Evolutionary conservation across 2,329 filamentous ascomycete species (phyloP).

Genomic region (Knufia petricola): DNA sequence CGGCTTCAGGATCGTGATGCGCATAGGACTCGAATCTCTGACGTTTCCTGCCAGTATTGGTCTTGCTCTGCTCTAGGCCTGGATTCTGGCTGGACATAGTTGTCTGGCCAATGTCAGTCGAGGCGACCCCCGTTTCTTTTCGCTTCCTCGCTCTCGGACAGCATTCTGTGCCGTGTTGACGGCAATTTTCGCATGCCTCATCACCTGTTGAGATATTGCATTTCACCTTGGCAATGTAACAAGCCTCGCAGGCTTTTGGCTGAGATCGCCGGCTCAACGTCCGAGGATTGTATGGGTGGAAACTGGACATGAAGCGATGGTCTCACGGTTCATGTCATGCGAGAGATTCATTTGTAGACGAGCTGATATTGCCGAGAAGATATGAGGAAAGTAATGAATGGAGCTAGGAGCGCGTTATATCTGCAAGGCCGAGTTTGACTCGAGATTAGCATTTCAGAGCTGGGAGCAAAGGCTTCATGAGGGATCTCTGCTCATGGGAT

Average conservation of each 20-base stretch:
- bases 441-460: no score
- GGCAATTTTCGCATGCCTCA: conserved; percentile 9
- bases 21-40: background rate
- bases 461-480: no score
- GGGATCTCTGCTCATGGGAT: no score
- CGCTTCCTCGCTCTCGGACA: conserved; percentile 1
- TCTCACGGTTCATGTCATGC: background rate
- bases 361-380: no score
- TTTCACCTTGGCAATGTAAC: conserved; percentile 10
- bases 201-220: conserved; percentile 4
- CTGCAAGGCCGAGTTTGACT: no score
- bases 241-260: conserved; percentile 10
- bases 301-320: conserved; percentile 9
- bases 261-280: conserved; percentile 5
- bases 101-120: background rate
- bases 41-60: background rate
- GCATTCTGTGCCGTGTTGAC: conserved; percentile 7
- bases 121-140: conserved; percentile 2
- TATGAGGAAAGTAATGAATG: no score
- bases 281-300: conserved; percentile 10
- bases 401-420: no score
- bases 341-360: no score
- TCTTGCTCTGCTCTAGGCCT: conserved; percentile 5
- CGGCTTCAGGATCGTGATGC: background rate
- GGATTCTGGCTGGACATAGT: background rate